phyloP scores from a whole-genome alignment of 495 filamentous ascomycete species.

The Bacidia gigantensis region DNA sequence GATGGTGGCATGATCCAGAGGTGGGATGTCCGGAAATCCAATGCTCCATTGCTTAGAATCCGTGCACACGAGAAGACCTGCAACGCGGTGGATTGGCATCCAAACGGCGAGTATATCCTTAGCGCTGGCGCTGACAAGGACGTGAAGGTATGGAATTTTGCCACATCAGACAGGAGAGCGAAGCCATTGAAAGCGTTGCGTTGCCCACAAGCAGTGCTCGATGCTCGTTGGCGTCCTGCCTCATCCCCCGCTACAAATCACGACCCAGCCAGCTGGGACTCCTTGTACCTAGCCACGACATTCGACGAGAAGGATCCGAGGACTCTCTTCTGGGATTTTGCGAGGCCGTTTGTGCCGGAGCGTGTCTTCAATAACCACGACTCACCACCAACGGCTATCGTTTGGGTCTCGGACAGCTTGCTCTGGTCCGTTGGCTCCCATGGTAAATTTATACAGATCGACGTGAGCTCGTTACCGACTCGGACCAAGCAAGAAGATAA shows the following conservation, averaged over 20 bases:
- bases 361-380: constrained; percentile 70
- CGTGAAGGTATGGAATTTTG: constrained; percentile 87
- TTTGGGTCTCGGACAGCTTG: constrained; percentile 84
- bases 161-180: constrained; percentile 61
- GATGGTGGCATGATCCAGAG: constrained; percentile 67
- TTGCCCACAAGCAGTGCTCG: constrained; percentile 53
- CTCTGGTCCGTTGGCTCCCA: constrained; percentile 84
- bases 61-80: constrained; percentile 73
- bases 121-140: constrained; percentile 73
- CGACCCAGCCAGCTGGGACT: constrained; percentile 49
- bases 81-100: constrained; percentile 85
- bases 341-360: constrained; percentile 71
- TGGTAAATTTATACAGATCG: constrained; percentile 74
- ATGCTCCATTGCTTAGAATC: constrained; percentile 52
- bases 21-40: constrained; percentile 53
- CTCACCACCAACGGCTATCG: constrained; percentile 54
- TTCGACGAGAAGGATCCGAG: constrained; percentile 53
- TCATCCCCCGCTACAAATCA: constrained; percentile 55
- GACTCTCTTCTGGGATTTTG: constrained; percentile 87
- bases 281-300: constrained; percentile 54
- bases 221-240: constrained; percentile 76
- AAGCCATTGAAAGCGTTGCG: constrained; percentile 52
- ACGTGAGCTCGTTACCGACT: constrained; percentile 25
- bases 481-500: background rate
- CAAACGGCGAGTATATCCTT: constrained; percentile 77